Percentiles rank a stretch among this genome's conserved stretches.
These are phyloP conservation scores for Fraxinus sp. DNA, from an alignment of 305 asterid species.

Conservation along the genomic window DNA sequence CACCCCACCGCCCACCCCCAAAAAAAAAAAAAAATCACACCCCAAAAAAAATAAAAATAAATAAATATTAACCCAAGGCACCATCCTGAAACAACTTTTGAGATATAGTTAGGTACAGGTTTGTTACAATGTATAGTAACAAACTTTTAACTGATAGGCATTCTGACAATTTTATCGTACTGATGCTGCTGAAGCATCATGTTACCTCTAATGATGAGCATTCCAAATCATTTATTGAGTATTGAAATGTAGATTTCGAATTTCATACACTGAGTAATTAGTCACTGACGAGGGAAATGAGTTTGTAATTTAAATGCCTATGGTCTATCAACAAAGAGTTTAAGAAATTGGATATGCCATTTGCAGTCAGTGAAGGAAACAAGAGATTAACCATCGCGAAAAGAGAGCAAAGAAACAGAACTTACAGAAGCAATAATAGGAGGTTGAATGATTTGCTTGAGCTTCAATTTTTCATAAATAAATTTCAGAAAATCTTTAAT, in stretches of 20 bases:
- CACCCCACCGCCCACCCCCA: too few species aligned
- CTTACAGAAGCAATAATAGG: constrained; percentile 98
- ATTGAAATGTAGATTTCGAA: not conserved
- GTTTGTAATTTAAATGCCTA: not conserved
- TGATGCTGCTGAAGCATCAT: not conserved
- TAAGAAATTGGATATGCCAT: constrained; percentile 2
- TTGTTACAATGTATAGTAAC: not conserved
- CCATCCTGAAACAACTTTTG: not conserved
- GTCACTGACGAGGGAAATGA: not conserved
- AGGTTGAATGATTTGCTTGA: constrained; percentile 92
- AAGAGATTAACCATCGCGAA: not conserved
- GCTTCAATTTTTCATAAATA: constrained; percentile 85
- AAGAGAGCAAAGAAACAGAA: constrained; percentile 23
- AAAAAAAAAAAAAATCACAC: too few species aligned
- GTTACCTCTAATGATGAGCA: not conserved
- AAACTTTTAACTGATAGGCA: not conserved
- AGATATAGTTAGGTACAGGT: not conserved
- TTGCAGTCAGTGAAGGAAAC: not conserved
- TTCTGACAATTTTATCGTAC: not conserved
- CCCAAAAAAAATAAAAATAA: too few species aligned
- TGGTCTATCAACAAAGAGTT: not conserved
- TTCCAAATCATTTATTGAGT: not conserved
- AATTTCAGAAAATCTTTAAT: constrained; percentile 56
- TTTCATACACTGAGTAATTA: not conserved
- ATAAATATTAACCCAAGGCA: not conserved